Evolutionary conservation across 2,329 filamentous ascomycete genomes (phyloP), one percentile per base, ranked within the genome.

Genomic region (Colletotrichum cuscutae): DNA sequence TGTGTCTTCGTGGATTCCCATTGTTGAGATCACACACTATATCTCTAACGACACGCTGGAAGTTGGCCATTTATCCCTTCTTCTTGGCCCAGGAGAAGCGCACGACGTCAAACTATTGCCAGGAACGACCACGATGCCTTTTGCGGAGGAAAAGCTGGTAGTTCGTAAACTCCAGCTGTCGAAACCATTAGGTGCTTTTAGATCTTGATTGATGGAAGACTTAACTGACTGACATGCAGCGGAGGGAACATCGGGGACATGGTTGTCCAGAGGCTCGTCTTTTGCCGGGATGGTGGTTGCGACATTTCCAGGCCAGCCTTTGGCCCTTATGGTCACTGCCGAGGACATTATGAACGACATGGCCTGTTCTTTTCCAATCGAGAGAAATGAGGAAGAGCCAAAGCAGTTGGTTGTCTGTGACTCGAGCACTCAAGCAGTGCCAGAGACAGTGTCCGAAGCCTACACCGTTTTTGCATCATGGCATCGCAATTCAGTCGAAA

Each of bases 251-350:
- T 68, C 66, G 2, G 66, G 66, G 0, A 63, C 52, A 9, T 68
- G 66, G 66, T 4, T 63, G 4, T 0, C 5, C 6, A 12, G 26
- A 3, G 26, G 22, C 5, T 1, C 2, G 0, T 12, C 9, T 1
- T 52, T 58, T 15, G 57, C 24, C 9, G 66, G 66, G 2, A 63
- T 63, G 52, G 22, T 68, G 2, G 15, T 68, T 4, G 66, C 53
- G 4, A 12, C 4, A 9, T 68, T 63, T 26, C 66, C 66, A 3
- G 26, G 35, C 4, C 52, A 68, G 9, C 66, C 66, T 0, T 11
- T 58, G 1, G 66, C 66, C 30, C 30, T 32, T 7, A 32, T 32
- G 30, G 30, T 32, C 30, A 32, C 2, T 32, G 30, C 30, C 30
- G 30, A 32, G 9, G 30, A 32, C 30, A 32, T 32, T 8, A 32